phyloP scores from a whole-genome alignment of 140 eudicot genomes.

The Erigeron philadelphicus region DNA sequence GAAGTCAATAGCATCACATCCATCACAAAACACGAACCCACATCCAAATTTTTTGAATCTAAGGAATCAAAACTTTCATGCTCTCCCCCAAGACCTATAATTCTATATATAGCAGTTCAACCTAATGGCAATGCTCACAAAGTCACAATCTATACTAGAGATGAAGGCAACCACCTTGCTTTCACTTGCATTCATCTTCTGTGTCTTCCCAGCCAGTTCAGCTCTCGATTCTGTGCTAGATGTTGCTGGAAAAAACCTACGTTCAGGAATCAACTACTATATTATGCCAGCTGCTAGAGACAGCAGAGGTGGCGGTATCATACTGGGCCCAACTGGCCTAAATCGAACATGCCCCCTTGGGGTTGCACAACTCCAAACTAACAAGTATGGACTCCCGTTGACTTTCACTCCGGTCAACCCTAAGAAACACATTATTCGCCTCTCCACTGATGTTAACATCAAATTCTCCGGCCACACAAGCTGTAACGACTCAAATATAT shows the following conservation, averaged over 20 bases:
- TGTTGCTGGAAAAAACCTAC: slow-evolving; percentile 29
- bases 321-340: slow-evolving; percentile 24
- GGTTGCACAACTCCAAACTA: slow-evolving; percentile 29
- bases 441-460: slow-evolving; percentile 47
- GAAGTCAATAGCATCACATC: neutral
- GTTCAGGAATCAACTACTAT: slow-evolving; percentile 29
- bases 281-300: slow-evolving; percentile 39
- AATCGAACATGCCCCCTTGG: slow-evolving; percentile 37
- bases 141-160: neutral
- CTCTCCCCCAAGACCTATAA: slow-evolving; percentile 14
- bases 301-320: slow-evolving; percentile 41
- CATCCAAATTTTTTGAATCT: neutral
- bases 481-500: slow-evolving; percentile 37
- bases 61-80: no score
- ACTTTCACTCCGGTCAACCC: slow-evolving; percentile 43
- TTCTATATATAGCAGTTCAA: slow-evolving; percentile 19
- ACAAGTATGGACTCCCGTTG: slow-evolving; percentile 26
- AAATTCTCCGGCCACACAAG: slow-evolving; percentile 27
- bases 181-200: slow-evolving; percentile 27
- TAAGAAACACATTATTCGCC: slow-evolving; percentile 33
- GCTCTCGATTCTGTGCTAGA: slow-evolving; percentile 34
- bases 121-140: neutral
- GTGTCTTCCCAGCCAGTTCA: slow-evolving; percentile 15
- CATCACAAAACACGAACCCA: neutral
- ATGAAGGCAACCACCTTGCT: slow-evolving; percentile 27